A percentile compares a stretch with the other conserved stretches of the same genome.
Conservation (phyloP, 2,329 filamentous ascomycete species). For the Mycosphaerella sp. region DNA sequence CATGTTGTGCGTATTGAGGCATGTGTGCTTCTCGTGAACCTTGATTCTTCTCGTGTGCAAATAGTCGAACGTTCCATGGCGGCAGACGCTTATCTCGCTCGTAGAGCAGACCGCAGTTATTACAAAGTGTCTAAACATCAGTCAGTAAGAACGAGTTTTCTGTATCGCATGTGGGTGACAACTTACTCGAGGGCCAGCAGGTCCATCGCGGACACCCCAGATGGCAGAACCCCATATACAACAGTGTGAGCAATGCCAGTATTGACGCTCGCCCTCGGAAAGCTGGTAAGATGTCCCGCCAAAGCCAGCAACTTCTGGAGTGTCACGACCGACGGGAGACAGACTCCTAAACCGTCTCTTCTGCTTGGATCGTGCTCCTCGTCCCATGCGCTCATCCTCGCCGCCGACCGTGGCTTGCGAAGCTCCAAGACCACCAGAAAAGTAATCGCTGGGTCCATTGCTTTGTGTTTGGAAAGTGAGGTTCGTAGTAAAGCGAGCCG, state of each 20-base stretch:
- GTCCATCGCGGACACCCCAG: conserved; percentile 92
- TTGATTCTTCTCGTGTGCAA: conserved; percentile 43
- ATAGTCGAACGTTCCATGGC: conserved; percentile 66
- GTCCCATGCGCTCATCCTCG: conserved; percentile 74
- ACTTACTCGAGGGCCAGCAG: conserved; percentile 60
- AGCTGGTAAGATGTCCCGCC: conserved; percentile 60
- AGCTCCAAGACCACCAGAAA: conserved; percentile 43
- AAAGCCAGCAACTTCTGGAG: conserved; percentile 64
- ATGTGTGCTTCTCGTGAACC: conserved; percentile 28
- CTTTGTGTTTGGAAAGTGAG: conserved; percentile 43
- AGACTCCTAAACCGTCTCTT: conserved; percentile 86
- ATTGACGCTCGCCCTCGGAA: conserved; percentile 65
- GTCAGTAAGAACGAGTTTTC: conserved; percentile 1
- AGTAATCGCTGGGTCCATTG: conserved; percentile 46
- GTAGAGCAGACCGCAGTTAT: conserved; percentile 85
- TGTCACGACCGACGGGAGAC: conserved; percentile 74
- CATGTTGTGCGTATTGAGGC: conserved; percentile 15
- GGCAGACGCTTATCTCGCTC: conserved; percentile 82
- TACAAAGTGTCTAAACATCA: conserved; percentile 65
- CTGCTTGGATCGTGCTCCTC: conserved; percentile 90
- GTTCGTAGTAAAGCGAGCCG: conserved; percentile 62
- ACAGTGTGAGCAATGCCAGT: conserved; percentile 87
- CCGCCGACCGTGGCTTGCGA: conserved; percentile 36
- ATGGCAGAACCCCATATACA: conserved; percentile 80
- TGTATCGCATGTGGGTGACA: background rate